Evolutionary conservation across 106 monocot species (phyloP).

Genomic region (Cymbidium sinense): DNA sequence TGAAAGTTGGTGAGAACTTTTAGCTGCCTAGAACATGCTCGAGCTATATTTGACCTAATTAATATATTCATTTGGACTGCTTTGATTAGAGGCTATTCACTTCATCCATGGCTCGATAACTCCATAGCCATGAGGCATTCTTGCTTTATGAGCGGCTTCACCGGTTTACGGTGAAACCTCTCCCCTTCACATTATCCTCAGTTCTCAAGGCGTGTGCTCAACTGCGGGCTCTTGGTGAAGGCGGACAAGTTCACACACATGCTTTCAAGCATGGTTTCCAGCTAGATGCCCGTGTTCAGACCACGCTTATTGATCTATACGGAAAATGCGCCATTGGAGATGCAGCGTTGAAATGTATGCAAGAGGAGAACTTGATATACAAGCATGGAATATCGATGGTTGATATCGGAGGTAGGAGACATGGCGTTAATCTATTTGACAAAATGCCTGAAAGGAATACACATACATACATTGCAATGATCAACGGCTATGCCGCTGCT

Average conservation of each 20-base stretch:
- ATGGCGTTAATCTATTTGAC: conserved; percentile 25
- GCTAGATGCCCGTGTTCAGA: conserved; percentile 18
- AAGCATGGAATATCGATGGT: conserved; percentile 30
- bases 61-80: conserved; percentile 30
- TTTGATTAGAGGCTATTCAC: conserved; percentile 20
- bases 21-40: conserved; percentile 14
- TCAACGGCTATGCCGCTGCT: conserved; percentile 6
- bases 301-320: conserved; percentile 18
- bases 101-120: background rate
- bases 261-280: conserved; percentile 18
- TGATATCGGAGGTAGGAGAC: conserved; percentile 9
- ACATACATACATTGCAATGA: conserved; percentile 23
- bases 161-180: conserved; percentile 7
- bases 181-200: conserved; percentile 22
- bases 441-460: conserved; percentile 20
- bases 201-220: conserved; percentile 15
- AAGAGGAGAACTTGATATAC: conserved; percentile 8
- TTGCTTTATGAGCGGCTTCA: conserved; percentile 12
- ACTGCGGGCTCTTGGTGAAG: conserved; percentile 1
- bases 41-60: conserved; percentile 6
- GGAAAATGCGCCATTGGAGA: conserved; percentile 6
- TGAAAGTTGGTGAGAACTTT: conserved; percentile 27
- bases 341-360: conserved; percentile 8
- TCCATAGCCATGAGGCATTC: conserved; percentile 4
- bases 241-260: conserved; percentile 18